Percentiles rank a stretch among this genome's conserved stretches.
These are phyloP conservation scores for Agaricus blazei DNA, from an alignment of 768 basidiomycete genomes.

Conservation along the genomic window DNA sequence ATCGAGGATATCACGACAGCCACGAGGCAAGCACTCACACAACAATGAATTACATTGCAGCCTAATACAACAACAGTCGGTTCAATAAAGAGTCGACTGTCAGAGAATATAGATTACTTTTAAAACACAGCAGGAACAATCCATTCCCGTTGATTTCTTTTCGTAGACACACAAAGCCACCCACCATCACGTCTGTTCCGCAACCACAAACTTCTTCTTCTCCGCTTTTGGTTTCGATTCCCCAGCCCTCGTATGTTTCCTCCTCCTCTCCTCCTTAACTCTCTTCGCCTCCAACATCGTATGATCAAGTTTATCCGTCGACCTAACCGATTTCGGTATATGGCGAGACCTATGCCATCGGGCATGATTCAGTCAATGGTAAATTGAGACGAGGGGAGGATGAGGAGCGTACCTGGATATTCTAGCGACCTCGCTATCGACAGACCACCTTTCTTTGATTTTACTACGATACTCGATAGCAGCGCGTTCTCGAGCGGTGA, in stretches of 20 bases:
- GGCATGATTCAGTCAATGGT: neutral
- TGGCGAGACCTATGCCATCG: conserved; percentile 56
- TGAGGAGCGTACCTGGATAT: conserved; percentile 63
- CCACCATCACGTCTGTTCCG: conserved; percentile 56
- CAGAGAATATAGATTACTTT: no score
- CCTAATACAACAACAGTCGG: no score
- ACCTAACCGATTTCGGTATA: conserved; percentile 87
- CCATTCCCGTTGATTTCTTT: no score
- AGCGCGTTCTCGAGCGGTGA: conserved; percentile 87
- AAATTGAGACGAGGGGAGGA: neutral
- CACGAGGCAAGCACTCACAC: no score
- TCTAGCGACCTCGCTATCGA: conserved; percentile 75
- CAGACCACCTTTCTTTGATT: conserved; percentile 85
- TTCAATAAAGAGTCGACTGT: no score
- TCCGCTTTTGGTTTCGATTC: conserved; percentile 87
- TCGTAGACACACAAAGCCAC: no score
- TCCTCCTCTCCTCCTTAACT: conserved; percentile 90
- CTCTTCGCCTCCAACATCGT: conserved; percentile 88
- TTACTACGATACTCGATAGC: conserved; percentile 90
- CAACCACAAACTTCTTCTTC: conserved; percentile 81
- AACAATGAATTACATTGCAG: no score
- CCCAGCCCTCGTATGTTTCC: conserved; percentile 85
- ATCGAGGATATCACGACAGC: no score
- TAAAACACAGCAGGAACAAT: no score
- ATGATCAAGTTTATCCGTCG: conserved; percentile 80